A percentile compares a stretch with the other conserved stretches of the same genome.
phyloP scores from a whole-genome alignment of 257 asterid genomes.

The Voacanga thouarsii region DNA sequence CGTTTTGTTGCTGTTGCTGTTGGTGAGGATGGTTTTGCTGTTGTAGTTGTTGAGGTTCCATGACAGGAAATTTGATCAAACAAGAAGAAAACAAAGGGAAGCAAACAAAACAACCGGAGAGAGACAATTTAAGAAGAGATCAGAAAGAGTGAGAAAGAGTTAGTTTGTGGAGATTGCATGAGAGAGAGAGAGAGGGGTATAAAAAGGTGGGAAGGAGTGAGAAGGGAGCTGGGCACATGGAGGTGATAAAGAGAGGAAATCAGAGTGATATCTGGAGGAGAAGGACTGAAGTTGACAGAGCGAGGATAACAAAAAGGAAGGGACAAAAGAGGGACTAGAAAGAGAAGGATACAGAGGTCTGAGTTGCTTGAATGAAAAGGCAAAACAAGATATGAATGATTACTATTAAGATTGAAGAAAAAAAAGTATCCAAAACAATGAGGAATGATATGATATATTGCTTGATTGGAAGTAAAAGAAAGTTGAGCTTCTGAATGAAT shows the following conservation, averaged over 20 bases:
- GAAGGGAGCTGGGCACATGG: constrained; percentile 28
- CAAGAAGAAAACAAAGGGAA: constrained; percentile 15
- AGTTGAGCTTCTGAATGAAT: constrained; percentile 28
- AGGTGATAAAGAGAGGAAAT: constrained; percentile 50
- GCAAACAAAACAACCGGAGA: constrained; percentile 2
- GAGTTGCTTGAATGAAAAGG: constrained; percentile 82
- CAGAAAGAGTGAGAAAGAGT: constrained; percentile 12
- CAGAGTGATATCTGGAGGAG: constrained; percentile 88
- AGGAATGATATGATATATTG: constrained; percentile 9
- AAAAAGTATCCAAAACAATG: background rate
- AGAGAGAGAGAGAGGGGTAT: constrained; percentile 16
- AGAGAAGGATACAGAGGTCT: constrained; percentile 28
- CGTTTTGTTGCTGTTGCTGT: constrained; percentile 23
- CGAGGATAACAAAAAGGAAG: constrained; percentile 65
- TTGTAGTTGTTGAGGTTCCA: constrained; percentile 41
- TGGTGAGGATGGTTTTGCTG: constrained; percentile 21
- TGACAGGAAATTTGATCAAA: constrained; percentile 12
- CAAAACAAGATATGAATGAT: constrained; percentile 39
- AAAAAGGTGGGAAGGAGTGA: constrained; percentile 23
- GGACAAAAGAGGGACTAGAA: constrained; percentile 87
- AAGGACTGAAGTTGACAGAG: constrained; percentile 98
- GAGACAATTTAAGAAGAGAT: background rate
- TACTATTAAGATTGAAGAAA: constrained; percentile 6
- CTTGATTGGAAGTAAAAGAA: constrained; percentile 16
- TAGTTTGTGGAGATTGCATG: constrained; percentile 7